A percentile compares a stretch with the other conserved stretches of the same genome.
Evolutionary conservation across 441 rosid species (phyloP).

Genomic region (Syzygium malaccense): DNA sequence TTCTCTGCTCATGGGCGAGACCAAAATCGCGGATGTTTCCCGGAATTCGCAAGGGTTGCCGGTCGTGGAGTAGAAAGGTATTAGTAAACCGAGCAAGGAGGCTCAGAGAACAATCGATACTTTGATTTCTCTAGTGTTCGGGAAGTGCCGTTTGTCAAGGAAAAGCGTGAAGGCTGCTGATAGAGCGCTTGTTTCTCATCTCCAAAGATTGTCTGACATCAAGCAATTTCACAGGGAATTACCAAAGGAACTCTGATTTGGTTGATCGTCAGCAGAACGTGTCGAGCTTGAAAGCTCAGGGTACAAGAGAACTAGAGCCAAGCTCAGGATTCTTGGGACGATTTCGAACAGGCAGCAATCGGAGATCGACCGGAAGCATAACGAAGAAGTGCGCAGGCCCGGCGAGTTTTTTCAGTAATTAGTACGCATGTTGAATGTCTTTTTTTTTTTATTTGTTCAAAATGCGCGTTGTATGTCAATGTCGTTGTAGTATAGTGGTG

Average conservation of each 20-base stretch:
- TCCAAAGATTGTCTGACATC: slow-evolving; percentile 58
- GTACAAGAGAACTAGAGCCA: slow-evolving; percentile 92
- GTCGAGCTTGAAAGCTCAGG: slow-evolving; percentile 69
- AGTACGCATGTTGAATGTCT: no score
- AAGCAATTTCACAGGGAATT: slow-evolving; percentile 44
- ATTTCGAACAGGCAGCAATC: slow-evolving; percentile 68
- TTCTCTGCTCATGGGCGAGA: neutral
- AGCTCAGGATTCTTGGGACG: slow-evolving; percentile 61
- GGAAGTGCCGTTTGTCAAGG: slow-evolving; percentile 59
- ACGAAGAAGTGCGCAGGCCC: slow-evolving; percentile 28
- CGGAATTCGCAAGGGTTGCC: neutral
- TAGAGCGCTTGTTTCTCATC: slow-evolving; percentile 57
- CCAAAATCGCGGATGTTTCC: neutral
- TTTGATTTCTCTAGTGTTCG: slow-evolving; percentile 62
- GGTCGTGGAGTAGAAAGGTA: neutral
- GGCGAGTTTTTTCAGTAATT: no score
- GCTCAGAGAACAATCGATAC: slow-evolving; percentile 27
- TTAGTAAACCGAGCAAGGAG: neutral
- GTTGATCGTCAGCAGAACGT: slow-evolving; percentile 37
- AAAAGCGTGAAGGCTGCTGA: slow-evolving; percentile 51
- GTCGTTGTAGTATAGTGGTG: slow-evolving; percentile 8
- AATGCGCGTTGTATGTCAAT: no score
- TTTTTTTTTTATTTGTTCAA: no score
- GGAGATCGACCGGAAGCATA: slow-evolving; percentile 67
- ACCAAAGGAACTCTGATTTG: slow-evolving; percentile 32